Evolutionary conservation across 2,329 filamentous ascomycete genomes (phyloP).

Genomic region (Epicoccum nigrum): DNA sequence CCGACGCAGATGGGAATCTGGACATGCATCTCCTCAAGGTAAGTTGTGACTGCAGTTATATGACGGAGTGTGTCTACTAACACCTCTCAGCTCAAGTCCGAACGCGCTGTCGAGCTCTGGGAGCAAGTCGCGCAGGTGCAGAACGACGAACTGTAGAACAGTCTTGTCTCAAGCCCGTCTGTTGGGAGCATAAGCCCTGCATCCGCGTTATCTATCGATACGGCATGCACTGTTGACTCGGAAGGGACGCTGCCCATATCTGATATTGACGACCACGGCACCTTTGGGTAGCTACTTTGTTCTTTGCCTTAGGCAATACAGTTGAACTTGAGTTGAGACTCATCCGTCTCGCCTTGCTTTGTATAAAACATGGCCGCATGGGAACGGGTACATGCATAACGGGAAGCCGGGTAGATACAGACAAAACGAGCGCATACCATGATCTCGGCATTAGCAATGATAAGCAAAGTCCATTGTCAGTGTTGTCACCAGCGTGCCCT

Average conservation of each 20-base stretch:
- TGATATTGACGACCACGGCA: neutral
- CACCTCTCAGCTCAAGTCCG: slow-evolving; percentile 25
- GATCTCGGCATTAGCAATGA: neutral
- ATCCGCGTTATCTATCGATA: neutral
- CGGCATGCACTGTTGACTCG: neutral
- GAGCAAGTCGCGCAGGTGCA: slow-evolving; percentile 31
- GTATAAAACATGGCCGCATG: neutral
- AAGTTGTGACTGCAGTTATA: slow-evolving; percentile 25
- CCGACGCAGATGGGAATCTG: slow-evolving; percentile 58
- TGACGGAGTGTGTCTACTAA: slow-evolving; percentile 10
- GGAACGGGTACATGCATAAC: neutral
- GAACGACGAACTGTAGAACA: slow-evolving; percentile 31
- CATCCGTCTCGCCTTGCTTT: neutral
- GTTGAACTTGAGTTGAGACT: neutral
- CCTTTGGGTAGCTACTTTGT: neutral
- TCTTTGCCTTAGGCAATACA: neutral
- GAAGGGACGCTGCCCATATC: neutral
- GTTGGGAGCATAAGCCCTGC: neutral
- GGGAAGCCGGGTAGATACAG: neutral
- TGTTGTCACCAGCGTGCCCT: too few relatives aligned
- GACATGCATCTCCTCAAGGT: slow-evolving; percentile 65
- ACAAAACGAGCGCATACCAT: too few relatives aligned
- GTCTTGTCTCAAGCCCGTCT: neutral
- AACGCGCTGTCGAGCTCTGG: slow-evolving; percentile 34
- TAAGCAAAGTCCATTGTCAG: slow-evolving; percentile 6